A percentile compares a stretch with the other conserved stretches of the same genome.
Evolutionary conservation across 495 filamentous ascomycete genomes (phyloP).

Genomic region (Neurospora africana): DNA sequence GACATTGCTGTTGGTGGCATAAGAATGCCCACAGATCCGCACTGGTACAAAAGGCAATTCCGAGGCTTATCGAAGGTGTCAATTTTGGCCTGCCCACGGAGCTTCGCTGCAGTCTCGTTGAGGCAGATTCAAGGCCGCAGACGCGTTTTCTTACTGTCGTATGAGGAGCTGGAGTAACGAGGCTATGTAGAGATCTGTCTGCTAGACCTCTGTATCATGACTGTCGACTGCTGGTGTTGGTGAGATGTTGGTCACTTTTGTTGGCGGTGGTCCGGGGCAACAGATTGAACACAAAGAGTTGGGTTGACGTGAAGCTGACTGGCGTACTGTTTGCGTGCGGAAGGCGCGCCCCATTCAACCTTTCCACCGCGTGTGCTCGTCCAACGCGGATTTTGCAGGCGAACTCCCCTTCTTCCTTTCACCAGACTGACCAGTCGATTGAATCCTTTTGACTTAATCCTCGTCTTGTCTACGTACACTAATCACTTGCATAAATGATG

Average conservation of each 20-base stretch:
- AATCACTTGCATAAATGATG: not conserved
- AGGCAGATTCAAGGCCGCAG: not conserved
- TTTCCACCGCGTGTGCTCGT: not conserved
- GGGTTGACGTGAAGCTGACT: not conserved
- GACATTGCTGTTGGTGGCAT: slow-evolving; percentile 91
- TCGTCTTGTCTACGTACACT: not conserved
- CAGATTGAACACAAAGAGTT: not conserved
- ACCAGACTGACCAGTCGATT: not conserved
- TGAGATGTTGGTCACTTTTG: not conserved
- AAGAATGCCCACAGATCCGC: slow-evolving; percentile 90
- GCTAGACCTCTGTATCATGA: not conserved
- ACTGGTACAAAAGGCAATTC: slow-evolving; percentile 67
- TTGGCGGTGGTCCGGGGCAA: not conserved
- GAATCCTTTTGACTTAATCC: not conserved
- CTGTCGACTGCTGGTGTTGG: not conserved
- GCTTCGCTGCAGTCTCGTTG: slow-evolving; percentile 67
- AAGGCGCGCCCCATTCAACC: not conserved
- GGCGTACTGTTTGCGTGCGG: not conserved
- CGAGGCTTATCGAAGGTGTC: slow-evolving; percentile 88
- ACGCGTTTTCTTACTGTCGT: not conserved
- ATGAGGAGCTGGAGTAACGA: not conserved
- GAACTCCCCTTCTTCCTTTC: not conserved
- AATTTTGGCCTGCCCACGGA: slow-evolving; percentile 84
- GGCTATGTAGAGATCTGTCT: not conserved
- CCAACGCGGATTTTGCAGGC: not conserved